Evolutionary conservation across 441 rosid genomes (phyloP).

Genomic region (Omphalea diandra): DNA sequence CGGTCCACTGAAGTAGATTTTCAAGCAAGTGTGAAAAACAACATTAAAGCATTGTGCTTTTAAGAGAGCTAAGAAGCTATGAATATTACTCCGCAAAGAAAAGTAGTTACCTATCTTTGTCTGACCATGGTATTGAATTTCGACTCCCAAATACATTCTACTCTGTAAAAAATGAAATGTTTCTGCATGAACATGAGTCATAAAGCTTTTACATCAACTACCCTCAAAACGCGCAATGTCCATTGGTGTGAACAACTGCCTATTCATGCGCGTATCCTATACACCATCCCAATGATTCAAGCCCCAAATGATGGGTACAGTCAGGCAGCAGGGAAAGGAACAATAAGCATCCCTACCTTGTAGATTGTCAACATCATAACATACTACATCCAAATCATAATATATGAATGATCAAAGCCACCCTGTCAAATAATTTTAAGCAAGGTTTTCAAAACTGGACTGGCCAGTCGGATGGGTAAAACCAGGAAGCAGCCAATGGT

Average conservation of each 20-base stretch:
- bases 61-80: slow-evolving; percentile 25
- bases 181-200: slow-evolving; percentile 20
- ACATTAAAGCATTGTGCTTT: slow-evolving; percentile 21
- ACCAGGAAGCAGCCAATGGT: too few relatives aligned
- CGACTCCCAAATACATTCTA: slow-evolving; percentile 28
- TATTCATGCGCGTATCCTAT: slow-evolving; percentile 11
- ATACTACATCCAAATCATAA: slow-evolving; percentile 5
- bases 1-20: slow-evolving; percentile 30
- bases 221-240: slow-evolving; percentile 10
- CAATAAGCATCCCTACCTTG: background rate
- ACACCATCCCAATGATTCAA: slow-evolving; percentile 1
- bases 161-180: slow-evolving; percentile 24
- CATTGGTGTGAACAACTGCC: slow-evolving; percentile 8
- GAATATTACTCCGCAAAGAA: slow-evolving; percentile 26
- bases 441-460: too few relatives aligned
- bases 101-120: slow-evolving; percentile 34
- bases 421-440: background rate
- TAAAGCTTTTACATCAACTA: slow-evolving; percentile 3
- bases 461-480: too few relatives aligned
- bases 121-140: slow-evolving; percentile 27
- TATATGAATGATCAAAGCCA: background rate
- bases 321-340: background rate
- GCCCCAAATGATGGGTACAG: slow-evolving; percentile 3
- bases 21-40: slow-evolving; percentile 19
- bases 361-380: slow-evolving; percentile 5